A percentile compares a stretch with the other conserved stretches of the same genome.
Evolutionary conservation across 2,329 filamentous ascomycete species (phyloP).

Genomic region (Trichoderma cornu-damae): DNA sequence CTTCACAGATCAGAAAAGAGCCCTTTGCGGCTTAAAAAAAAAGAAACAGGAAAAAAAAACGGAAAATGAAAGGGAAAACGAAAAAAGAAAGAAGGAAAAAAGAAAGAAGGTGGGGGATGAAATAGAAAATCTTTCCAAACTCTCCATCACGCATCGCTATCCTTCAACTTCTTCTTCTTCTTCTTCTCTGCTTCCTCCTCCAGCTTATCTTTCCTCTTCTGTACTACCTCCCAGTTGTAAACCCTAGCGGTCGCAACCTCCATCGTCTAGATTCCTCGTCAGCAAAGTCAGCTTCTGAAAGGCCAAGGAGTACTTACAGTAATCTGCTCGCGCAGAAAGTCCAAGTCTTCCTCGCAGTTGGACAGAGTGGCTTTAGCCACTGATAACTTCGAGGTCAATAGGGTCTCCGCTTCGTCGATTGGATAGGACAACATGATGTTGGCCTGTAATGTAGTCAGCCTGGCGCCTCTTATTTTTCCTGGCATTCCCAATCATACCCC

Average conservation of each 20-base stretch:
- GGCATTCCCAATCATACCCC: conserved; percentile 50
- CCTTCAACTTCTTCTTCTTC: conserved; percentile 38
- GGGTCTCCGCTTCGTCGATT: conserved; percentile 74
- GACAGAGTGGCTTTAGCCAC: conserved; percentile 72
- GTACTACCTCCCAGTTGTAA: conserved; percentile 99
- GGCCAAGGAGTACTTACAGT: conserved; percentile 56
- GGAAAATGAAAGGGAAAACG: no score
- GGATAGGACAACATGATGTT: conserved; percentile 98
- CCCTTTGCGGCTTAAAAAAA: not conserved
- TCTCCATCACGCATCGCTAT: conserved; percentile 26
- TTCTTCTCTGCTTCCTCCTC: conserved; percentile 50
- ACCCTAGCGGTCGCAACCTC: conserved; percentile 94
- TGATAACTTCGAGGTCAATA: conserved; percentile 70
- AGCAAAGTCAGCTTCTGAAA: not conserved
- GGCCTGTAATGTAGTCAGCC: conserved; percentile 48
- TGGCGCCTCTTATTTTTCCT: not conserved
- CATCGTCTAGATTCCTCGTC: conserved; percentile 61
- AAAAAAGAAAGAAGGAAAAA: no score
- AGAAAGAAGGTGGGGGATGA: no score
- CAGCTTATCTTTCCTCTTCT: conserved; percentile 84
- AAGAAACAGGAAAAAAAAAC: no score
- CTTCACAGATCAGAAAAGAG: not conserved
- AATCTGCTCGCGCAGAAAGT: conserved; percentile 93
- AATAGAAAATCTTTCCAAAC: conserved; percentile 4
- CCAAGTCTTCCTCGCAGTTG: conserved; percentile 95